Evolutionary conservation across 1,284 basidiomycete species (phyloP).

Genomic region (Malassezia cuniculi): DNA sequence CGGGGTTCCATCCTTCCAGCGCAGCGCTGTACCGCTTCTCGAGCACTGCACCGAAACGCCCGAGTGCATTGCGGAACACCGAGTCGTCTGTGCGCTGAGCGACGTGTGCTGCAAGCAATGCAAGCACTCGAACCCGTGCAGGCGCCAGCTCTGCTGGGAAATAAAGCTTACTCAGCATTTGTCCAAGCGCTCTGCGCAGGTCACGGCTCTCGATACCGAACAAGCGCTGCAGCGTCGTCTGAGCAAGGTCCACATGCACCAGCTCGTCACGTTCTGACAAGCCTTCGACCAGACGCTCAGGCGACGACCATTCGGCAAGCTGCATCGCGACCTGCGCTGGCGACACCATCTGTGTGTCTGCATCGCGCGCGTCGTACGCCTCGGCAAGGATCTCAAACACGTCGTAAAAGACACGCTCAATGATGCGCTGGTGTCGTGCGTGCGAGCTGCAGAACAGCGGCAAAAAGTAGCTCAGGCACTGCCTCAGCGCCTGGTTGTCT

Average conservation of each 20-base stretch:
- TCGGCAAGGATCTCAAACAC: conserved; percentile 33
- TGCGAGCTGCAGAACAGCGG: conserved; percentile 84
- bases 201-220: conserved; percentile 47
- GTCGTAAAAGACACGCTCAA: conserved; percentile 57
- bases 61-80: conserved; percentile 58
- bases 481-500: conserved; percentile 72
- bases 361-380: conserved; percentile 61
- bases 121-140: conserved; percentile 18
- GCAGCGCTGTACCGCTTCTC: conserved; percentile 22
- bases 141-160: conserved; percentile 58
- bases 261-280: conserved; percentile 46
- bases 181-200: conserved; percentile 65
- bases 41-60: conserved; percentile 53
- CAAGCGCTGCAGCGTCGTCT: conserved; percentile 57
- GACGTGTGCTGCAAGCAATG: conserved; percentile 19
- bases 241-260: conserved; percentile 66
- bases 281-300: conserved; percentile 56
- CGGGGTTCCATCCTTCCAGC: conserved; percentile 1
- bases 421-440: conserved; percentile 60
- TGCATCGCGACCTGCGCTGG: conserved; percentile 68
- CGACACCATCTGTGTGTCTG: conserved; percentile 65
- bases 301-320: conserved; percentile 86
- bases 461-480: conserved; percentile 91
- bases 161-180: conserved; percentile 65
- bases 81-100: conserved; percentile 49